Evolutionary conservation across 2,329 filamentous ascomycete genomes (phyloP).

Genomic region (Phialophora verrucosa): DNA sequence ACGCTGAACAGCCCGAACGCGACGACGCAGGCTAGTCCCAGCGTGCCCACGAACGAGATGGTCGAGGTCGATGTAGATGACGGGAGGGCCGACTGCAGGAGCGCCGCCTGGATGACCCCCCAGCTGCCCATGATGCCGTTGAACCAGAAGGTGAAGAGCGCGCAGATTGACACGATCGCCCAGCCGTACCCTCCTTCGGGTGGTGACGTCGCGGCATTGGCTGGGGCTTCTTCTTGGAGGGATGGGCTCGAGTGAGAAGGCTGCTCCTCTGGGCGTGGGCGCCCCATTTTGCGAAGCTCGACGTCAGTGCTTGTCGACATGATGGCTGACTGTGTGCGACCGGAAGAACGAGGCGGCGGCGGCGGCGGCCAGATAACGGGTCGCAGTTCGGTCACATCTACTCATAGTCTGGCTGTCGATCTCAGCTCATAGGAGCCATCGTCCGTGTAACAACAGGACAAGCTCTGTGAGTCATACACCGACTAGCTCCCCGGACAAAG

Average conservation of each 20-base stretch:
- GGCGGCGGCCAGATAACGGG: not conserved
- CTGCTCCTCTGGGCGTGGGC: not conserved
- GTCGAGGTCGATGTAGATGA: slow-evolving; percentile 56
- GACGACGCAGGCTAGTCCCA: slow-evolving; percentile 58
- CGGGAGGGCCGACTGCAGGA: slow-evolving; percentile 52
- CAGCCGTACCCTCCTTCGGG: slow-evolving; percentile 65
- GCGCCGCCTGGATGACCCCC: slow-evolving; percentile 65
- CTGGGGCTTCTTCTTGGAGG: not conserved
- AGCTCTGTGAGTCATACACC: not conserved
- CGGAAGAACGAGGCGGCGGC: not conserved
- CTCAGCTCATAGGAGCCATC: not conserved
- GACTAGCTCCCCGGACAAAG: not conserved
- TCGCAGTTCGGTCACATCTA: not conserved
- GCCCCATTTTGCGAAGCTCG: slow-evolving; percentile 2
- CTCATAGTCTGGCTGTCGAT: not conserved
- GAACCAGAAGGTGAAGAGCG: slow-evolving; percentile 62
- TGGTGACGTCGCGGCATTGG: slow-evolving; percentile 44
- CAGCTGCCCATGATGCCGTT: slow-evolving; percentile 64
- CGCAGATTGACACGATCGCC: slow-evolving; percentile 59
- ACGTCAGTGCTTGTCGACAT: slow-evolving; percentile 7
- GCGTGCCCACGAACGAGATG: slow-evolving; percentile 64
- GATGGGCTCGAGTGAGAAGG: not conserved
- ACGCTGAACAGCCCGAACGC: slow-evolving; percentile 60
- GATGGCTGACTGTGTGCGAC: not conserved
- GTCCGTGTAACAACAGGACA: not conserved